phyloP scores from a whole-genome alignment of 1,284 basidiomycete genomes.

The Heterobasidion parviporum region DNA sequence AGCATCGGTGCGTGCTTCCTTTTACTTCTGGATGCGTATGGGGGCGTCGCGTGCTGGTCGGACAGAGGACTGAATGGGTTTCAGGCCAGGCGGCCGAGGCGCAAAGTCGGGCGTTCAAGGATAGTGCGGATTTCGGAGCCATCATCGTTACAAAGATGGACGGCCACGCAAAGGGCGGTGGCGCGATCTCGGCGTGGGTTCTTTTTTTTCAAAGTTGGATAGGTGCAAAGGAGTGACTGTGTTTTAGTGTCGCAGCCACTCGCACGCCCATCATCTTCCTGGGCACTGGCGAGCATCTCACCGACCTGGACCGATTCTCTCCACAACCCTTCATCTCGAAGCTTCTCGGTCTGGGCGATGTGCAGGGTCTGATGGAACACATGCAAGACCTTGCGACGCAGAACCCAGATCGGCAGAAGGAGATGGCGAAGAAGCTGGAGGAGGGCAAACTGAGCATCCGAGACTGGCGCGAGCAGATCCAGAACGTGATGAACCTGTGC shows the following conservation, averaged over 20 bases:
- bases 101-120: conserved; percentile 95
- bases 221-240: conserved; percentile 8
- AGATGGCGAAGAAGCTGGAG: conserved; percentile 97
- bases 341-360: conserved; percentile 90
- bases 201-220: conserved; percentile 3
- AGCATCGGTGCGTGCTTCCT: conserved; percentile 55
- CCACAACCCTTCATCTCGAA: conserved; percentile 98
- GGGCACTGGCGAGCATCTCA: conserved; percentile 94
- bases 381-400: conserved; percentile 92
- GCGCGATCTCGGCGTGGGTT: conserved; percentile 95
- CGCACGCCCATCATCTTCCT: conserved; percentile 99
- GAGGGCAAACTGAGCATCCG: conserved; percentile 95
- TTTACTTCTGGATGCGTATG: background rate
- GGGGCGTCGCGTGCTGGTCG: conserved; percentile 2
- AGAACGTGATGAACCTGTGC: conserved; percentile 96
- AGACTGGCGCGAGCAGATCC: conserved; percentile 97
- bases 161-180: conserved; percentile 98
- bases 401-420: conserved; percentile 95
- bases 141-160: conserved; percentile 99
- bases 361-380: conserved; percentile 95
- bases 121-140: conserved; percentile 94
- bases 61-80: conserved; percentile 6
- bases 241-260: conserved; percentile 86
- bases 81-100: conserved; percentile 95
- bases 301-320: conserved; percentile 93